phyloP scores from a whole-genome alignment of 2,329 filamentous ascomycete species.

The Bipolaris gigantea region DNA sequence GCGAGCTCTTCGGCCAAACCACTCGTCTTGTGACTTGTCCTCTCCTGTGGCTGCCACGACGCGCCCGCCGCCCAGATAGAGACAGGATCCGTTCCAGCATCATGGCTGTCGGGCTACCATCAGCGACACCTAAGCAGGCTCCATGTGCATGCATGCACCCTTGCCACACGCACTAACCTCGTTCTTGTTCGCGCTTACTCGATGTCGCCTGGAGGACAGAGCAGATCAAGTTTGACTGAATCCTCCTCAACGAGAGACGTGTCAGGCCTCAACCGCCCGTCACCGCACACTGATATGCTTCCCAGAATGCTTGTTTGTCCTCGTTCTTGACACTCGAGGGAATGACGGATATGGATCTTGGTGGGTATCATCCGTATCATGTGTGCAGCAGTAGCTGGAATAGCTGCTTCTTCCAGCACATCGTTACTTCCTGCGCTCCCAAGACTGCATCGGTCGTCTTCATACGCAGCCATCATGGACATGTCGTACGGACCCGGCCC shows the following conservation, averaged over 20 bases:
- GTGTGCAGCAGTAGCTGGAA: background rate
- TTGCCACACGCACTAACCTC: constrained; percentile 5
- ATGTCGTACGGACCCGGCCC: background rate
- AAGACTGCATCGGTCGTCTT: background rate
- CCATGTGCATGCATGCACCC: constrained; percentile 10
- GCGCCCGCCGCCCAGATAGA: background rate
- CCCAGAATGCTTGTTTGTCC: background rate
- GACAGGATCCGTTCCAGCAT: constrained; percentile 1
- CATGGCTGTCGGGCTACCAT: constrained; percentile 11
- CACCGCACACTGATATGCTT: background rate
- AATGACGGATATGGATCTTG: background rate
- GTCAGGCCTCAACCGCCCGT: background rate
- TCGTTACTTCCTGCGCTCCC: background rate
- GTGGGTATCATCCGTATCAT: background rate
- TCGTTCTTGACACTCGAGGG: background rate
- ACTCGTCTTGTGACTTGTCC: constrained; percentile 9
- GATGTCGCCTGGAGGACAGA: background rate
- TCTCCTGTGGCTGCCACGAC: background rate
- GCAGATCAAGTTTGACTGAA: background rate
- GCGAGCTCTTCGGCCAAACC: background rate
- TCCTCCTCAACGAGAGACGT: background rate
- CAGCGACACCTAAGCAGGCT: constrained; percentile 13
- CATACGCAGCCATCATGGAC: background rate
- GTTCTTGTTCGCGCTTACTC: background rate
- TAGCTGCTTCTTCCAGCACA: background rate